Evolutionary conservation across 1,139 yeast species (phyloP).

Genomic region (Zygosaccharomyces pseudobailii): DNA sequence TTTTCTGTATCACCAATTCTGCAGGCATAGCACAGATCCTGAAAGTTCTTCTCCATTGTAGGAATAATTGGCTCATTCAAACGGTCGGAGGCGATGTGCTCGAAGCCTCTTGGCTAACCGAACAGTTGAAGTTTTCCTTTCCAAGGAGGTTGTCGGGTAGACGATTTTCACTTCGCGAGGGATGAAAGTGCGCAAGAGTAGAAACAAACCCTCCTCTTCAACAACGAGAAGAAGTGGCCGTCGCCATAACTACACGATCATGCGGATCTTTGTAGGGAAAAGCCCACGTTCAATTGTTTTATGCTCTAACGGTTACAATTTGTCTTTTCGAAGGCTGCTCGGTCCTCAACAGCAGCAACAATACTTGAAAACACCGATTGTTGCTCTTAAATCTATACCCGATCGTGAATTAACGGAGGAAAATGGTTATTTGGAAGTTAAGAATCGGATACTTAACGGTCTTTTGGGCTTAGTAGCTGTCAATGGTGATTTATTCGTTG

Average conservation of each 20-base stretch:
- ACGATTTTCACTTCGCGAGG: slow-evolving; percentile 1
- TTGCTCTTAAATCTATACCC: slow-evolving; percentile 17
- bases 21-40: slow-evolving; percentile 57
- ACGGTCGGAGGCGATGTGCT: neutral
- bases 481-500: slow-evolving; percentile 52
- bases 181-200: neutral
- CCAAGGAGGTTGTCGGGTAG: neutral
- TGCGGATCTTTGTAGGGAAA: slow-evolving; percentile 25
- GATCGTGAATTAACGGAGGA: slow-evolving; percentile 18
- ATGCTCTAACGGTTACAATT: slow-evolving; percentile 20
- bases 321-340: slow-evolving; percentile 19
- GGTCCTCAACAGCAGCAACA: slow-evolving; percentile 11
- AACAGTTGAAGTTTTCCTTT: neutral
- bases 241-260: slow-evolving; percentile 3
- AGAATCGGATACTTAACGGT: slow-evolving; percentile 42
- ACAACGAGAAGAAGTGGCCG: neutral
- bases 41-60: slow-evolving; percentile 22
- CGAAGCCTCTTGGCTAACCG: neutral
- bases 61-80: neutral
- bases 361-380: slow-evolving; percentile 17
- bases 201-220: neutral
- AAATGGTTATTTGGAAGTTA: slow-evolving; percentile 19
- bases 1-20: slow-evolving; percentile 61
- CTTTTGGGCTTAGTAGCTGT: slow-evolving; percentile 56
- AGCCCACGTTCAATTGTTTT: slow-evolving; percentile 25